Evolutionary conservation across 2,329 filamentous ascomycete species (phyloP).

Genomic region (Diaporthe capsici): DNA sequence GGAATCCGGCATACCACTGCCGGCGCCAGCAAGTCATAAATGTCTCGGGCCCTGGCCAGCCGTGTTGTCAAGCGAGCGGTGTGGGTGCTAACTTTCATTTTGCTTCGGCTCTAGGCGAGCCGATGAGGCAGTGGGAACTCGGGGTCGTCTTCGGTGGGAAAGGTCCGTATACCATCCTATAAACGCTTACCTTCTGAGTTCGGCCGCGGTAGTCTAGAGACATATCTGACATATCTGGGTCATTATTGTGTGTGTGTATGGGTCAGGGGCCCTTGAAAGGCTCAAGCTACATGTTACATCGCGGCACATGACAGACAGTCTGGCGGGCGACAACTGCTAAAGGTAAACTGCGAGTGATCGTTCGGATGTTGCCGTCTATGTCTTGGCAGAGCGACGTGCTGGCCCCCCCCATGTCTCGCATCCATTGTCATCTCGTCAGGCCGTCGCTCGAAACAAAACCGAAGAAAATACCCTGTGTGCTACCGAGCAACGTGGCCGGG

Average conservation of each 20-base stretch:
- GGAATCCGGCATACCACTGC: background rate
- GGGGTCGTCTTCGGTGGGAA: background rate
- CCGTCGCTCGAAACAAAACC: constrained; percentile 17
- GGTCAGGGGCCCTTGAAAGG: constrained; percentile 6
- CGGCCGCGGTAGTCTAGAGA: background rate
- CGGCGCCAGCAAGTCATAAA: constrained; percentile 27
- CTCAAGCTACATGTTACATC: constrained; percentile 24
- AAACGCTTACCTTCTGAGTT: background rate
- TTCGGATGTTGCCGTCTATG: constrained; percentile 21
- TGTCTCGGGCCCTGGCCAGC: constrained; percentile 29
- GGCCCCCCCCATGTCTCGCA: constrained; percentile 21
- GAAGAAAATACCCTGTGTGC: constrained; percentile 4
- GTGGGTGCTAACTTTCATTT: constrained; percentile 23
- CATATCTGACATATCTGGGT: constrained; percentile 3
- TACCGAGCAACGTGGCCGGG: constrained; percentile 23
- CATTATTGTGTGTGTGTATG: background rate
- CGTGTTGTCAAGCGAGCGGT: constrained; percentile 26
- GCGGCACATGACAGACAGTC: constrained; percentile 13
- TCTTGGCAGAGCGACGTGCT: constrained; percentile 18
- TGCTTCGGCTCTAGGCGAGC: background rate
- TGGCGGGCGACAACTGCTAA: background rate
- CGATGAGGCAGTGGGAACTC: background rate
- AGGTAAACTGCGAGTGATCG: constrained; percentile 9
- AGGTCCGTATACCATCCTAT: background rate
- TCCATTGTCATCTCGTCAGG: constrained; percentile 23